These are phyloP conservation scores for Phalaenopsis equestris DNA, from an alignment of 106 monocot species.

Conservation along the genomic window DNA sequence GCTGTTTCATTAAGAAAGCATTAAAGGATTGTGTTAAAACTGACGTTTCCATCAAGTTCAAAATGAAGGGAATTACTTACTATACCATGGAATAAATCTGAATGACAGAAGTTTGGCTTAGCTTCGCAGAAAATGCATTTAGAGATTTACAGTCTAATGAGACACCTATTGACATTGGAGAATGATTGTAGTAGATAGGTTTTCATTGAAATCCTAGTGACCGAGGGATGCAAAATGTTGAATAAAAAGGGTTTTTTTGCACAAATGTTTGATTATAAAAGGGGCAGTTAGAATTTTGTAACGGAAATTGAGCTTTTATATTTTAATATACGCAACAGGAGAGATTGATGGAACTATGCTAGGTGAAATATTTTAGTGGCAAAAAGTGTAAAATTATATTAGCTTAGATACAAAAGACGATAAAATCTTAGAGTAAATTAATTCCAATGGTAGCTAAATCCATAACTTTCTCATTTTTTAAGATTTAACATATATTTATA, in stretches of 20 bases:
- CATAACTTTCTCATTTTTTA: too few species aligned
- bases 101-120: not conserved
- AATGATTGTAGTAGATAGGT: not conserved
- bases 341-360: conserved; percentile 1
- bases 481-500: too few species aligned
- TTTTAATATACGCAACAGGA: not conserved
- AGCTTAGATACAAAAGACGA: not conserved
- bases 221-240: not conserved
- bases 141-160: not conserved
- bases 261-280: not conserved
- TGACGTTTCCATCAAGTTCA: not conserved
- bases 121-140: not conserved
- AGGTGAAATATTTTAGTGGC: not conserved
- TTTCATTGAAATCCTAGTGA: not conserved
- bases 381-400: not conserved
- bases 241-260: not conserved
- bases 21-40: not conserved
- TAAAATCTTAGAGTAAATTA: too few species aligned
- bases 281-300: not conserved
- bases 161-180: not conserved
- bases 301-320: not conserved
- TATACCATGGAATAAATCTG: not conserved
- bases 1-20: not conserved
- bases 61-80: not conserved
- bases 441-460: too few species aligned